These are phyloP conservation scores for Phaeosphaeria sp. DNA, from an alignment of 2,329 filamentous ascomycete species.

Conservation along the genomic window DNA sequence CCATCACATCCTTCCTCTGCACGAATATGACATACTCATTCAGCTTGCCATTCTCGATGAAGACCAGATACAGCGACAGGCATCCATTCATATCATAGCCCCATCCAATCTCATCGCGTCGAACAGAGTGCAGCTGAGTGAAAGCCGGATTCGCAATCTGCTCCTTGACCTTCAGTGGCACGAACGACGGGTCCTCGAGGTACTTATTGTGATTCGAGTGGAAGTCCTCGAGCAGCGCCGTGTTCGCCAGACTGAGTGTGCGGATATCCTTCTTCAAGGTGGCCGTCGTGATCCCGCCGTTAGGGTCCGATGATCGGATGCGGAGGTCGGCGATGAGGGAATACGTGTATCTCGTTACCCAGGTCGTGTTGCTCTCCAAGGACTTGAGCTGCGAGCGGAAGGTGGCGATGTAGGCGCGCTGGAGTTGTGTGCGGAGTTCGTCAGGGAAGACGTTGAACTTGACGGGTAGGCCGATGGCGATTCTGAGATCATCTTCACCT, in stretches of 20 bases:
- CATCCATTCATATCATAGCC: slow-evolving; percentile 10
- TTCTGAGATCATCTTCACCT: background rate
- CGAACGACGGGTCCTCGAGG: background rate
- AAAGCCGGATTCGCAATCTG: slow-evolving; percentile 1
- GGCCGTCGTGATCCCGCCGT: background rate
- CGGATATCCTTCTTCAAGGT: background rate
- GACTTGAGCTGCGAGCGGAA: background rate
- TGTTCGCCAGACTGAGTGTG: background rate
- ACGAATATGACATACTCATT: slow-evolving; percentile 4
- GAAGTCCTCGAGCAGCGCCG: background rate
- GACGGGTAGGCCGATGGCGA: background rate
- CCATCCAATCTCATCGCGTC: slow-evolving; percentile 12
- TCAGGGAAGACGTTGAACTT: slow-evolving; percentile 1
- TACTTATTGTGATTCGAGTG: background rate
- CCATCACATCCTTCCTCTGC: background rate
- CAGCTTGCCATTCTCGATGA: background rate
- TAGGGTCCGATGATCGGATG: background rate
- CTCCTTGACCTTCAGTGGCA: background rate
- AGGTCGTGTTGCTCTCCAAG: background rate
- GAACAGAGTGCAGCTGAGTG: slow-evolving; percentile 4
- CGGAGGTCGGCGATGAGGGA: background rate
- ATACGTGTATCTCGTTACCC: background rate
- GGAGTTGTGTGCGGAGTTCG: background rate
- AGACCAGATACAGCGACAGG: slow-evolving; percentile 4
- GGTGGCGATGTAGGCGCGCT: background rate